Evolutionary conservation across 2,329 filamentous ascomycete genomes (phyloP).

Genomic region (Plenodomus lindquistii): DNA sequence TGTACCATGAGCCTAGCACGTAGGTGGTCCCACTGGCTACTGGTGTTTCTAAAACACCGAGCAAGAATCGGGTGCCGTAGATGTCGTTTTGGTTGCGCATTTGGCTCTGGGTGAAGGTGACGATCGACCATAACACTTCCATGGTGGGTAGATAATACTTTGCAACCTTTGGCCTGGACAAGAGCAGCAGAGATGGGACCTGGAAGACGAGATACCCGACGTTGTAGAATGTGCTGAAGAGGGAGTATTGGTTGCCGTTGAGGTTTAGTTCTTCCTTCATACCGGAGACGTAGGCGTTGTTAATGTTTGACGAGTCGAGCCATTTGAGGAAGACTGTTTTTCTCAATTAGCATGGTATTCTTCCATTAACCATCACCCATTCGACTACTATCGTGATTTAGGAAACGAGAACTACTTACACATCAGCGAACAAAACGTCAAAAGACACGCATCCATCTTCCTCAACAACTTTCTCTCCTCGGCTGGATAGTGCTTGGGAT

Average conservation of each 20-base stretch:
- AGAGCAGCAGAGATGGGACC: slow-evolving; percentile 43
- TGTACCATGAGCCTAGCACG: slow-evolving; percentile 48
- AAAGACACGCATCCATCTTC: slow-evolving; percentile 42
- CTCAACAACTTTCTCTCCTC: slow-evolving; percentile 40
- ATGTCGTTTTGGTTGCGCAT: slow-evolving; percentile 45
- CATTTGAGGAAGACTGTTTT: slow-evolving; percentile 43
- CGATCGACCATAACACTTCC: slow-evolving; percentile 48
- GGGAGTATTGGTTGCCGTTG: slow-evolving; percentile 62
- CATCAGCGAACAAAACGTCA: slow-evolving; percentile 45
- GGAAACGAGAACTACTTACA: slow-evolving; percentile 25
- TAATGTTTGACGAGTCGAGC: slow-evolving; percentile 43
- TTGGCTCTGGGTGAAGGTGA: slow-evolving; percentile 46
- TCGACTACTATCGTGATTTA: neutral
- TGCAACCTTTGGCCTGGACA: slow-evolving; percentile 44
- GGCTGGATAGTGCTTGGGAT: slow-evolving; percentile 40
- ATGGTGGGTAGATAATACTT: slow-evolving; percentile 45
- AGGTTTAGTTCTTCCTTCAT: slow-evolving; percentile 39
- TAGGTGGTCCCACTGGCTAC: slow-evolving; percentile 44
- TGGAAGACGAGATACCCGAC: slow-evolving; percentile 47
- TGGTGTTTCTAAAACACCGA: slow-evolving; percentile 42
- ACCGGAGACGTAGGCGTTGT: slow-evolving; percentile 52
- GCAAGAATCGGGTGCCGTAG: slow-evolving; percentile 46
- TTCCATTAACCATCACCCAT: neutral
- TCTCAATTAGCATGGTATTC: slow-evolving; percentile 2
- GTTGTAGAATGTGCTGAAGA: slow-evolving; percentile 53